phyloP scores from a whole-genome alignment of 768 basidiomycete genomes.

The Pleurotus pulmonarius region DNA sequence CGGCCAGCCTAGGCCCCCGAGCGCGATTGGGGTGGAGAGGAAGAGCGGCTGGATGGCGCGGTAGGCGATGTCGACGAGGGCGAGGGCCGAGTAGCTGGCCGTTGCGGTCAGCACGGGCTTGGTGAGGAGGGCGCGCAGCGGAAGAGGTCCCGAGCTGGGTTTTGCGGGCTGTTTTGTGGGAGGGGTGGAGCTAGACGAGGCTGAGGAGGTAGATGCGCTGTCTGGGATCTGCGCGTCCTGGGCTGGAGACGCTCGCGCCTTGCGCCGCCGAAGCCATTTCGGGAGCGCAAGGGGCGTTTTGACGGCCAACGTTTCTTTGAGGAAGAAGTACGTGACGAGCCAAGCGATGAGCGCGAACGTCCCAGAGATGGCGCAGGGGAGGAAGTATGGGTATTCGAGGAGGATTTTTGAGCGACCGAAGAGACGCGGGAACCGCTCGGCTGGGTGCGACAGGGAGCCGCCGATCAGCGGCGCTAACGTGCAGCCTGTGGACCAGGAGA shows the following conservation, averaged over 20 bases:
- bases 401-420: slow-evolving; percentile 44
- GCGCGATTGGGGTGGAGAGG: slow-evolving; percentile 48
- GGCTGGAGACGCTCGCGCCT: slow-evolving; percentile 5
- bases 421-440: slow-evolving; percentile 51
- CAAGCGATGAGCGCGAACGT: slow-evolving; percentile 36
- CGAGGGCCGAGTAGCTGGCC: slow-evolving; percentile 65
- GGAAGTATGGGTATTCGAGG: slow-evolving; percentile 38
- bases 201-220: background rate
- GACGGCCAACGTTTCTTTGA: slow-evolving; percentile 31
- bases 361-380: slow-evolving; percentile 41
- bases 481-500: slow-evolving; percentile 36
- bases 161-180: slow-evolving; percentile 18
- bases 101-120: slow-evolving; percentile 61
- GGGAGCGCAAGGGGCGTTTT: background rate
- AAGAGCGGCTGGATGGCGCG: slow-evolving; percentile 46
- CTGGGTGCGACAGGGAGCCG: slow-evolving; percentile 58
- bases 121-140: slow-evolving; percentile 36
- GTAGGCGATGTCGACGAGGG: slow-evolving; percentile 41
- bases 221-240: slow-evolving; percentile 6
- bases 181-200: slow-evolving; percentile 10
- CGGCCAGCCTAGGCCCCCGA: slow-evolving; percentile 56
- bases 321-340: slow-evolving; percentile 35
- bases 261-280: background rate
- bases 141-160: background rate
- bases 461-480: slow-evolving; percentile 61